These are phyloP conservation scores for Tetrapisispora phaffii DNA, from an alignment of 805 yeast genomes.

Conservation along the genomic window DNA sequence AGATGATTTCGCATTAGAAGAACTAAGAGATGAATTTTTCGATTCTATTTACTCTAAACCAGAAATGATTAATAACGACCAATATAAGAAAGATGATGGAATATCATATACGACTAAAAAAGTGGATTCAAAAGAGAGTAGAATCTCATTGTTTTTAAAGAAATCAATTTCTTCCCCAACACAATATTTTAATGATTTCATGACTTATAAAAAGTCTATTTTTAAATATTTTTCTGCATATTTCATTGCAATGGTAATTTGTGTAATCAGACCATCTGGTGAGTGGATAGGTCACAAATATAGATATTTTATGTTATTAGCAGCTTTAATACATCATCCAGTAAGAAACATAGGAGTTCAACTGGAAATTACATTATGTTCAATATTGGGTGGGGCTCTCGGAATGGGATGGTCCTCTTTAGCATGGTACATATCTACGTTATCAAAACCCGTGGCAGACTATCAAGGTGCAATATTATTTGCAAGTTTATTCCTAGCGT, in stretches of 20 bases:
- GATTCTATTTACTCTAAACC: constrained; percentile 35
- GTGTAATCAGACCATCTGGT: constrained; percentile 32
- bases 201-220: constrained; percentile 1
- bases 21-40: constrained; percentile 40
- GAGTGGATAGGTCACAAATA: constrained; percentile 35
- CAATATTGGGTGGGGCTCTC: constrained; percentile 33
- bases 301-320: constrained; percentile 35
- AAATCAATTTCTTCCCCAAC: background rate
- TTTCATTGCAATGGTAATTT: constrained; percentile 32
- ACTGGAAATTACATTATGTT: constrained; percentile 34
- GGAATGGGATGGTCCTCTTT: constrained; percentile 39
- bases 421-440: constrained; percentile 34
- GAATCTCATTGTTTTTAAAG: background rate
- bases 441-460: constrained; percentile 32
- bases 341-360: constrained; percentile 39
- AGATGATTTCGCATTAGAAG: constrained; percentile 33
- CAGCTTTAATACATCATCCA: constrained; percentile 39
- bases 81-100: constrained; percentile 2
- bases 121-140: no score
- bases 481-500: constrained; percentile 32
- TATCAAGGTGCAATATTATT: constrained; percentile 41
- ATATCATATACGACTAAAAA: background rate
- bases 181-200: background rate
- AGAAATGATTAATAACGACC: constrained; percentile 4
- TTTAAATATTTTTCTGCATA: constrained; percentile 33